These are phyloP conservation scores for Pichia sp. DNA, from an alignment of 1,139 yeast genomes.

Conservation along the genomic window DNA sequence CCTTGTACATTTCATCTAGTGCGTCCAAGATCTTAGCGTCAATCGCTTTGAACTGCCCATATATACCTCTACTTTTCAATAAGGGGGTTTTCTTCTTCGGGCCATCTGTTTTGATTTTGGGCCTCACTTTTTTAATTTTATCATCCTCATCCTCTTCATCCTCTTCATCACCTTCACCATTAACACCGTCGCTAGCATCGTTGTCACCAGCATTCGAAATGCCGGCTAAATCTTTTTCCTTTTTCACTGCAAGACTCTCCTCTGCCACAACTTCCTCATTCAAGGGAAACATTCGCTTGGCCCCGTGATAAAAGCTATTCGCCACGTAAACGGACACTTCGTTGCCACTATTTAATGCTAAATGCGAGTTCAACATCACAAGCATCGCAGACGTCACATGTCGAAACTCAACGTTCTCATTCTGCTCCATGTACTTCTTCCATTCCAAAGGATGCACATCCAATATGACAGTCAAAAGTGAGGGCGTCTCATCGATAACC, in stretches of 20 bases:
- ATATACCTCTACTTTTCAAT: constrained; percentile 54
- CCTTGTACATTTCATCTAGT: constrained; percentile 45
- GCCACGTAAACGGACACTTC: constrained; percentile 80
- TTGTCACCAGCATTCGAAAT: not conserved
- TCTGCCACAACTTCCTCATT: constrained; percentile 9
- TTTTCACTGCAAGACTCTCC: constrained; percentile 1
- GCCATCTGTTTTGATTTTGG: not conserved
- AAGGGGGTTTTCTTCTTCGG: constrained; percentile 4
- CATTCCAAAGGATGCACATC: constrained; percentile 80
- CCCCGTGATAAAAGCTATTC: constrained; percentile 54
- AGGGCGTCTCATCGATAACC: constrained; percentile 65
- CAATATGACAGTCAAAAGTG: constrained; percentile 70
- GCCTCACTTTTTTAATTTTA: not conserved
- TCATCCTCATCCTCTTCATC: constrained; percentile 3
- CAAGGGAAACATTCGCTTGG: constrained; percentile 66
- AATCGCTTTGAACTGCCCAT: constrained; percentile 77
- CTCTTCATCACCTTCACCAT: constrained; percentile 9
- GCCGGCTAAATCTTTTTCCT: constrained; percentile 1
- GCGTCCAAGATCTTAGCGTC: constrained; percentile 73
- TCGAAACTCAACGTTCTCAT: constrained; percentile 41
- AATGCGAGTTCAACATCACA: constrained; percentile 78
- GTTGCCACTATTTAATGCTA: constrained; percentile 80
- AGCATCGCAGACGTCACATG: constrained; percentile 58
- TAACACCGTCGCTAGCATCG: not conserved
- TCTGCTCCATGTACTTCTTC: constrained; percentile 44